Conservation (phyloP, 2,329 filamentous ascomycete genomes). For the Calonectria montana region DNA sequence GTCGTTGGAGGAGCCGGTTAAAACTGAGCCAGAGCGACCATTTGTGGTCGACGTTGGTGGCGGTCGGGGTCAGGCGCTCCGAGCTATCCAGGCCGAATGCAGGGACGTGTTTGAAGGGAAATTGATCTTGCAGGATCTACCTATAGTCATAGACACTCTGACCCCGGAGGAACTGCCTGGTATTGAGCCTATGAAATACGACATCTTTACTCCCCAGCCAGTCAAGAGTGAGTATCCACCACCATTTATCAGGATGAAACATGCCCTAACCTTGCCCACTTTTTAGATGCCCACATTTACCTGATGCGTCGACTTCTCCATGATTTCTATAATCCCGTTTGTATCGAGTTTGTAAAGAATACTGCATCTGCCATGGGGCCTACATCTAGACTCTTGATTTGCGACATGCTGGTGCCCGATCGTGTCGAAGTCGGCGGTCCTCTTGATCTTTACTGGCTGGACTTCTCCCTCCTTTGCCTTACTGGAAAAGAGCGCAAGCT, state of each 20-base stretch:
- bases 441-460: constrained; percentile 43
- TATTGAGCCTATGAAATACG: constrained; percentile 40
- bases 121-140: constrained; percentile 47
- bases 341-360: constrained; percentile 39
- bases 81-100: constrained; percentile 39
- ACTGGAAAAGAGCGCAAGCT: constrained; percentile 44
- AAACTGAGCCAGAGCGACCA: constrained; percentile 40
- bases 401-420: constrained; percentile 48
- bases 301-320: constrained; percentile 45
- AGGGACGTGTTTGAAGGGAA: constrained; percentile 39
- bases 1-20: constrained; percentile 39
- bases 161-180: constrained; percentile 36
- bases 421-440: constrained; percentile 35
- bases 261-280: neutral
- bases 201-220: constrained; percentile 41
- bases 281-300: constrained; percentile 43
- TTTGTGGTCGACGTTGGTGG: constrained; percentile 46
- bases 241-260: neutral
- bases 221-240: constrained; percentile 36
- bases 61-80: constrained; percentile 43
- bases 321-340: constrained; percentile 43
- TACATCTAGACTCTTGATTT: constrained; percentile 44
- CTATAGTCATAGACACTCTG: constrained; percentile 44
- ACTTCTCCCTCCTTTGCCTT: constrained; percentile 40
- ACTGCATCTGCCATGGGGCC: constrained; percentile 41